Percentiles rank a stretch among this genome's conserved stretches.
phyloP scores from a whole-genome alignment of 2,329 filamentous ascomycete species.

The Macrophomina phaseolina region DNA sequence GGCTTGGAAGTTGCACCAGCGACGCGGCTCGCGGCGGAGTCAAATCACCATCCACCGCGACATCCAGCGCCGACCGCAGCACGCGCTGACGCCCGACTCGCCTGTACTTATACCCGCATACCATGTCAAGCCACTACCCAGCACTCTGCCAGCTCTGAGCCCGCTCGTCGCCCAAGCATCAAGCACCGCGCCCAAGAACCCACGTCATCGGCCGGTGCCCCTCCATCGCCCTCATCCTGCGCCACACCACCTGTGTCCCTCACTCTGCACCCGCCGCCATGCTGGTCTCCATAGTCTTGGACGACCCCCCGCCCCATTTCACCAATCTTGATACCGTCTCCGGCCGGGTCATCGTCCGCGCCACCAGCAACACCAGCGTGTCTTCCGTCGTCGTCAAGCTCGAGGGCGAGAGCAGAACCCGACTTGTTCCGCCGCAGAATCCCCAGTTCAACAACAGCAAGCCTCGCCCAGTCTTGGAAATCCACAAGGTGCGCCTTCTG shows the following conservation, averaged over 20 bases:
- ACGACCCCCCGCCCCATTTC: constrained; percentile 71
- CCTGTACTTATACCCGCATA: constrained; percentile 1
- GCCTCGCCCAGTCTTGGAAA: constrained; percentile 55
- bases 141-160: not conserved
- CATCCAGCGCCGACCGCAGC: constrained; percentile 5
- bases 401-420: constrained; percentile 77
- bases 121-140: not conserved
- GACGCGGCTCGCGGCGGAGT: constrained; percentile 22
- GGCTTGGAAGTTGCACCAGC: constrained; percentile 16
- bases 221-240: not conserved
- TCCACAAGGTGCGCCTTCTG: constrained; percentile 51
- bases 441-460: constrained; percentile 40
- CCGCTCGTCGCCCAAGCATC: not conserved
- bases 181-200: not conserved
- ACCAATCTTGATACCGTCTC: constrained; percentile 79
- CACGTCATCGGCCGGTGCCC: constrained; percentile 6
- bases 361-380: constrained; percentile 52
- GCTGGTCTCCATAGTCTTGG: constrained; percentile 71
- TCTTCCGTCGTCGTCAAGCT: constrained; percentile 75
- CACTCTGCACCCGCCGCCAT: constrained; percentile 54
- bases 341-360: constrained; percentile 59
- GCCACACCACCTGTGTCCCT: constrained; percentile 2
- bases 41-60: not conserved
- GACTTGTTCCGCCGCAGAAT: constrained; percentile 58
- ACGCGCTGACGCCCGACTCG: not conserved